Conservation (phyloP, 305 asterid species). For the Euphrasia arctica region DNA sequence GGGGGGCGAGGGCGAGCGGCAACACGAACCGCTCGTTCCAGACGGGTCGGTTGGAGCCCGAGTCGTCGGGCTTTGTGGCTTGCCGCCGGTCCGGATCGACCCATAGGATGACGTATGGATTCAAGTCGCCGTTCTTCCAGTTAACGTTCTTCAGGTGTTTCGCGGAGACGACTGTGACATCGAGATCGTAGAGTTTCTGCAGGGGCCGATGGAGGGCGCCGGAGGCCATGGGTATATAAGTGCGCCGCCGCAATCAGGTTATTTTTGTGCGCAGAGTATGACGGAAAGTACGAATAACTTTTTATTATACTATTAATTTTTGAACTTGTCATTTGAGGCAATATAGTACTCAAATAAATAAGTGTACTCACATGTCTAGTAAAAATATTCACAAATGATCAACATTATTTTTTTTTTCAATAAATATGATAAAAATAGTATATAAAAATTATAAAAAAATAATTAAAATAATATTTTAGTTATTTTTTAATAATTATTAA, state of each 20-base stretch:
- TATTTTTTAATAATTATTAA: no score
- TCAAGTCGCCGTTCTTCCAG: constrained; percentile 79
- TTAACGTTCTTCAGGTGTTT: constrained; percentile 85
- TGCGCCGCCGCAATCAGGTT: background rate
- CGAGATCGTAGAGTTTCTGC: constrained; percentile 55
- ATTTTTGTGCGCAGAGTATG: no score
- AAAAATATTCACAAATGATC: no score
- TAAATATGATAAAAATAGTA: no score
- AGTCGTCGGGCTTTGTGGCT: constrained; percentile 85
- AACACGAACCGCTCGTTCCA: constrained; percentile 88
- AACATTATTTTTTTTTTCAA: no score
- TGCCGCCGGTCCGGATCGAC: constrained; percentile 78
- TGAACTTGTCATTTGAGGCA: no score
- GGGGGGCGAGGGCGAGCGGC: constrained; percentile 50
- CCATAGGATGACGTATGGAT: constrained; percentile 78
- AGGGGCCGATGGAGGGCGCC: constrained; percentile 39
- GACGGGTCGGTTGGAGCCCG: constrained; percentile 61
- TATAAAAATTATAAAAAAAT: no score
- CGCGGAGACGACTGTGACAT: constrained; percentile 70
- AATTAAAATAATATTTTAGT: no score
- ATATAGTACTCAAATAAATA: no score
- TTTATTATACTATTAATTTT: no score
- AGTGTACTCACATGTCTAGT: no score
- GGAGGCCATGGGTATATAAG: constrained; percentile 36
- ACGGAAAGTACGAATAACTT: no score